Evolutionary conservation across 2,329 filamentous ascomycete genomes (phyloP).

Genomic region (Cladosporium phlei): DNA sequence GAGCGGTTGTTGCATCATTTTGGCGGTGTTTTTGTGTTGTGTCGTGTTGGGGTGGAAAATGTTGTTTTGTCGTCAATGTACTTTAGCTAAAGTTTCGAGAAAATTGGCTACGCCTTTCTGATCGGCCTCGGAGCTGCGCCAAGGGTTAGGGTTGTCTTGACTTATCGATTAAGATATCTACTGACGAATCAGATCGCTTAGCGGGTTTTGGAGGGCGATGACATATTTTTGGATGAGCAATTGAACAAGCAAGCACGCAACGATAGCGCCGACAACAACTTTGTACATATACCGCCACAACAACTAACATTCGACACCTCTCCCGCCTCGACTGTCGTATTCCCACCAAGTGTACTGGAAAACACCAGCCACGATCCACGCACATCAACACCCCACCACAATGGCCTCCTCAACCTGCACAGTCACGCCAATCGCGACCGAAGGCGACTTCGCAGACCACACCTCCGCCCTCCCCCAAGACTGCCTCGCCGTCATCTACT

Average conservation of each 20-base stretch:
- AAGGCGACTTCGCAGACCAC: conserved; percentile 67
- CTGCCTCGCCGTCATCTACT: conserved; percentile 79
- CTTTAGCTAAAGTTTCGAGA: background rate
- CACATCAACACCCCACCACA: background rate
- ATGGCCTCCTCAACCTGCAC: conserved; percentile 37
- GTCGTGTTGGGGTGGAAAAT: background rate
- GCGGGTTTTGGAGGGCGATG: too few species aligned
- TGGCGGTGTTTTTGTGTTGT: conserved; percentile 13
- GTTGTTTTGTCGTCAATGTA: background rate
- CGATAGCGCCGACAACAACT: too few species aligned
- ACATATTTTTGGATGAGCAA: too few species aligned
- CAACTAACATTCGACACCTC: too few species aligned
- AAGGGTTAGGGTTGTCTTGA: too few species aligned
- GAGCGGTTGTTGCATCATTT: conserved; percentile 44
- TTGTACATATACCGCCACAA: too few species aligned
- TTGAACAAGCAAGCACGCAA: too few species aligned
- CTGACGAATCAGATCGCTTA: too few species aligned
- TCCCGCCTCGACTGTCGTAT: too few species aligned
- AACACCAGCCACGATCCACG: too few species aligned
- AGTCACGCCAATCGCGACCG: conserved; percentile 70
- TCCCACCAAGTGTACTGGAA: too few species aligned
- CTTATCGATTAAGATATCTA: too few species aligned
- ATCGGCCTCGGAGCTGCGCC: background rate
- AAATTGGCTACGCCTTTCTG: background rate
- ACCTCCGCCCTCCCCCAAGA: conserved; percentile 61